A percentile compares a stretch with the other conserved stretches of the same genome.
Evolutionary conservation across 495 filamentous ascomycete species (phyloP).

Genomic region (Pseudotulostoma volvatum): DNA sequence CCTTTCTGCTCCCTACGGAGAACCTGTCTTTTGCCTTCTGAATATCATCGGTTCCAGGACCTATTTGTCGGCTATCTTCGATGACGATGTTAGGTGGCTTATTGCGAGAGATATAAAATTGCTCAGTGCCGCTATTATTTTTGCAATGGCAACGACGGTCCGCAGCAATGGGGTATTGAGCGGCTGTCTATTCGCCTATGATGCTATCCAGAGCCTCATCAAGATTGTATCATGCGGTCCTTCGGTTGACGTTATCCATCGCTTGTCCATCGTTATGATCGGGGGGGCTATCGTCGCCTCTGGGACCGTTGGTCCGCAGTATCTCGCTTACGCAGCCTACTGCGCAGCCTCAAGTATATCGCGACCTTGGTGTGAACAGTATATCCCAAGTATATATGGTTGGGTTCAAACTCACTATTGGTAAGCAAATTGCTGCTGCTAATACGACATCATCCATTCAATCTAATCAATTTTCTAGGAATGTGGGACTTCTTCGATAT

Average conservation of each 20-base stretch:
- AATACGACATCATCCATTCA: too few species aligned
- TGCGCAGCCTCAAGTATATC: slow-evolving; percentile 31
- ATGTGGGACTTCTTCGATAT: slow-evolving; percentile 73
- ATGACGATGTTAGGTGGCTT: slow-evolving; percentile 10
- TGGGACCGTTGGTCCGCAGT: slow-evolving; percentile 57
- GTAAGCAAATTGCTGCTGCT: slow-evolving; percentile 35
- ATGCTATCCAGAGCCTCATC: slow-evolving; percentile 25
- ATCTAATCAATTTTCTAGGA: slow-evolving; percentile 36
- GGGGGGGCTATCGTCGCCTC: slow-evolving; percentile 50
- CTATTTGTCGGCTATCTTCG: slow-evolving; percentile 41
- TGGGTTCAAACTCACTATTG: slow-evolving; percentile 86
- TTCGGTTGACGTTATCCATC: slow-evolving; percentile 13
- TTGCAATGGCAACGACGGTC: slow-evolving; percentile 57
- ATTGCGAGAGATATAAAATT: slow-evolving; percentile 28
- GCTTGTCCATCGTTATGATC: slow-evolving; percentile 37
- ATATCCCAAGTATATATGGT: slow-evolving; percentile 69
- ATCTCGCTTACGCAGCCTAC: slow-evolving; percentile 54
- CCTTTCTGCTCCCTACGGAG: slow-evolving; percentile 72
- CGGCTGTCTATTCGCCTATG: slow-evolving; percentile 52
- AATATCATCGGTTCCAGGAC: slow-evolving; percentile 57
- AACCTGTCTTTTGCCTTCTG: slow-evolving; percentile 63
- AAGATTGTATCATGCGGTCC: slow-evolving; percentile 16
- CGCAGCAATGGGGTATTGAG: slow-evolving; percentile 81
- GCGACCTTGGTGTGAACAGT: slow-evolving; percentile 58
- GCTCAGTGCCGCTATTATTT: slow-evolving; percentile 45